Evolutionary conservation across 2,329 filamentous ascomycete genomes (phyloP).

Genomic region (Epichloe uncinata): DNA sequence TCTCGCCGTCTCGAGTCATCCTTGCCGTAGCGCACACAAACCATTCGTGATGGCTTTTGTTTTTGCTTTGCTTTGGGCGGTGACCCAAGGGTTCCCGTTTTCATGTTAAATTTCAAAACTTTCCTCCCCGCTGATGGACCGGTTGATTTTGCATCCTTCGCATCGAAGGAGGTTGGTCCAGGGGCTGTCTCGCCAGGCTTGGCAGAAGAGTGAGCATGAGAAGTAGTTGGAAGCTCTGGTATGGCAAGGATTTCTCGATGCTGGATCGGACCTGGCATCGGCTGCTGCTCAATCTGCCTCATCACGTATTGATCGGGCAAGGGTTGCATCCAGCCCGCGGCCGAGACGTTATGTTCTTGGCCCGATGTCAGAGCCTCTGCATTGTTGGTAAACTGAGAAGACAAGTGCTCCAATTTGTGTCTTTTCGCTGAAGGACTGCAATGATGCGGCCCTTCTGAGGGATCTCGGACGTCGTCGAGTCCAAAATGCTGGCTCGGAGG

Average conservation of each 20-base stretch:
- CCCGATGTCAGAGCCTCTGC: background rate
- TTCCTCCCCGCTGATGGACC: conserved; percentile 22
- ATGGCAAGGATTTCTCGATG: background rate
- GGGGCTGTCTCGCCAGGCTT: background rate
- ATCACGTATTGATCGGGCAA: background rate
- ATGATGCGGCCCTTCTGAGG: background rate
- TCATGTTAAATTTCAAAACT: conserved; percentile 42
- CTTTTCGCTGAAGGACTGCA: background rate
- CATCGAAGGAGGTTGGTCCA: background rate
- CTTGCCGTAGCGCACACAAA: conserved; percentile 46
- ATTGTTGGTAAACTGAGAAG: conserved; percentile 5
- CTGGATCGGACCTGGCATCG: background rate
- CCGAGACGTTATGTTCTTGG: background rate
- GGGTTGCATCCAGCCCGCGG: background rate
- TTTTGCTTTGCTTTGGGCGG: conserved; percentile 41
- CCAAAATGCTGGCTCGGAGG: background rate
- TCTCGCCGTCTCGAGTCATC: conserved; percentile 29
- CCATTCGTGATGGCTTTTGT: conserved; percentile 26
- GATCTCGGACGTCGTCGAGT: background rate
- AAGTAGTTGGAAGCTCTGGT: background rate
- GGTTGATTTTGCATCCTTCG: background rate
- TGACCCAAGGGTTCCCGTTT: conserved; percentile 49
- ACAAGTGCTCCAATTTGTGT: conserved; percentile 5
- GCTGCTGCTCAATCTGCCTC: background rate
- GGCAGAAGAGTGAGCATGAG: background rate